Evolutionary conservation across 2,329 filamentous ascomycete species (phyloP).

Genomic region (Penicillium oxalicum): DNA sequence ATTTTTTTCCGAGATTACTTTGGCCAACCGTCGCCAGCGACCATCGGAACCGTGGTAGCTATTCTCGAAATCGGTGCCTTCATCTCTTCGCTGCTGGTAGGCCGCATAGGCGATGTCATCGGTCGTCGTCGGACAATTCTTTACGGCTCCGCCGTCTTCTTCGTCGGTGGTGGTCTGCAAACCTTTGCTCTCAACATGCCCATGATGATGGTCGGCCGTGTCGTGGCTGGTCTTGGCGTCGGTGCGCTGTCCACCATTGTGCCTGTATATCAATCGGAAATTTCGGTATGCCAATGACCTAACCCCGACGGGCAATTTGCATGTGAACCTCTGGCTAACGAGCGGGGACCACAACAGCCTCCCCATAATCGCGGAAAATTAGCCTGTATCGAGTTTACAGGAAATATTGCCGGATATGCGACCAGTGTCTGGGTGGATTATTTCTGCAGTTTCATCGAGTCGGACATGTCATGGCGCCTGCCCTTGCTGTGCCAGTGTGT

Average conservation of each 20-base stretch:
- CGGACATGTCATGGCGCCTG: conserved; percentile 80
- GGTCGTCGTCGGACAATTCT: conserved; percentile 85
- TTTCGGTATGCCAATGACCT: conserved; percentile 51
- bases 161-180: conserved; percentile 77
- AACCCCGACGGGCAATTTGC: background rate
- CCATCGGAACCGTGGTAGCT: conserved; percentile 95
- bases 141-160: conserved; percentile 86
- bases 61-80: conserved; percentile 93
- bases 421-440: conserved; percentile 99
- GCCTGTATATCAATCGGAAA: conserved; percentile 89
- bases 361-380: conserved; percentile 93
- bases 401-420: conserved; percentile 92
- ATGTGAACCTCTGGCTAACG: background rate
- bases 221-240: conserved; percentile 78
- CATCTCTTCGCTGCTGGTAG: conserved; percentile 79
- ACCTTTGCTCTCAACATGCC: conserved; percentile 73
- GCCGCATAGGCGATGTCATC: conserved; percentile 83
- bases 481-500: conserved; percentile 88
- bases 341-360: conserved; percentile 41
- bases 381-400: conserved; percentile 95
- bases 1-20: conserved; percentile 89
- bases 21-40: conserved; percentile 74
- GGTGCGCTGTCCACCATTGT: conserved; percentile 88
- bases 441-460: conserved; percentile 85
- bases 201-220: conserved; percentile 80